Evolutionary conservation across 768 basidiomycete species (phyloP), one percentile per base, ranked within the genome.

Genomic region (Krasilnikovozyma curviuscula): DNA sequence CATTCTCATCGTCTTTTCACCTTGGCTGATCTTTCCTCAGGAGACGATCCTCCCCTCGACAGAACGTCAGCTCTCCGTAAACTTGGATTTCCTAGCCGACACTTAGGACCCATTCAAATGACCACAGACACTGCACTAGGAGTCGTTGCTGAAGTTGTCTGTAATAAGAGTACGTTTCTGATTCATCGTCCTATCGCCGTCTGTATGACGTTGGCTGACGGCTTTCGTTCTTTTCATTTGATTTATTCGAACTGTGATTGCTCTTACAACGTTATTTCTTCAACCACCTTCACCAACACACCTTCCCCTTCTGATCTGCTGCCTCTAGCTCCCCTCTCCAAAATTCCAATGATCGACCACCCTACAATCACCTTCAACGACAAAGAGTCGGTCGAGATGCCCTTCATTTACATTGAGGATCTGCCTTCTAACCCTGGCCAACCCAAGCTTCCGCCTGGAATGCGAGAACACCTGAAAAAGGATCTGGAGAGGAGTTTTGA

Each of bases 121-220:
- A 97, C 93, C 28, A 98, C 93, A 0, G 91, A 98, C 65, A 95
- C 91, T 1, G 91, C 91, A 1, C 69, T 95, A 0, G 84, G 81
- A 5, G 91, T 93, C 4, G 84, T 85, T 1, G 88, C 85, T 60
- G 64, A 74, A 4, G 79, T 89, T 14, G 77, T 86, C 0, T 64
- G 77, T 40, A 82, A 88, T 61, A 71, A 75, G 59, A 66, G 77
- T 77, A 52, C 44, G 70, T 59, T 29, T 44, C 14, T 52, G 49
- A 51, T 27, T 38, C 44, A 19, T 12, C 37, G 18, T 31, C 23
- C 21, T 40, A 13, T 57, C 44, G 39, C 33, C 49, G 25, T 34
- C 33, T 13, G n/a, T 50, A 9, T n/a, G 27, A 44, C 12, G 24
- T 28, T 40, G 35, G 21, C 43, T 18, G 13, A n/a, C 23, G 16